Evolutionary conservation across 2,329 filamentous ascomycete species (phyloP), one percentile per base, ranked within the genome.

Genomic region (Talaromyces amestolkiae): DNA sequence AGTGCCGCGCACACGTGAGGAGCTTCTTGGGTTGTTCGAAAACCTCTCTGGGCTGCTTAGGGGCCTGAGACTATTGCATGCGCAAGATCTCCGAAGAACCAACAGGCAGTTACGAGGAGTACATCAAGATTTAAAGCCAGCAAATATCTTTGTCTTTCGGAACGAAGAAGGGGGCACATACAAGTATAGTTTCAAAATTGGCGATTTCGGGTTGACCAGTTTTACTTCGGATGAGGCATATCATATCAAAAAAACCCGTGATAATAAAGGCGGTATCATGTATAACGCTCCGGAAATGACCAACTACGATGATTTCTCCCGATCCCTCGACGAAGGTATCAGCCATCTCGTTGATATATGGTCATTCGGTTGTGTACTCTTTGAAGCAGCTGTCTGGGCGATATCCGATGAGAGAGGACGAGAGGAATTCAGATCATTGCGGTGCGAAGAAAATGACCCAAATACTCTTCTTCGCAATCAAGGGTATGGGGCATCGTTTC

Each of bases 211-310:
- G 2, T 53, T 53, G 49, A 33, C 49, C 15, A 53, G 49, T 53
- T 53, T 53, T 17, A 53, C 6, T n/a, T 8, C 49, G 24, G 9
- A 1, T 3, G 49, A 53, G 49, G 49, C 49, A 17, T 53, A 53
- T 37, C 1, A 33, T 19, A 62, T 15, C n/a, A n/a, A n/a, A 10
- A 53, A 35, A 47, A 41, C 11, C 35, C 60, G 41, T 19, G 45
- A 62, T 41, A 62, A 62, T 1, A 62, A 62, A 41, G 47, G 60
- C 41, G 47, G 43, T 8, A 53, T 27, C 17, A 62, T 62, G 60
- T 62, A 62, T 22, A 53, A 47, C 31, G 39, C 60, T 31, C 60
- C 60, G 6, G 60, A 62, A 41, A 39, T 62, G 24, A 62, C 60
- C n/a, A 19, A 62, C 19, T 53, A 37, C 35, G 22, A 62, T 37